These are phyloP conservation scores for Thyridium curvatum DNA, from an alignment of 2,329 filamentous ascomycete genomes.

Conservation along the genomic window DNA sequence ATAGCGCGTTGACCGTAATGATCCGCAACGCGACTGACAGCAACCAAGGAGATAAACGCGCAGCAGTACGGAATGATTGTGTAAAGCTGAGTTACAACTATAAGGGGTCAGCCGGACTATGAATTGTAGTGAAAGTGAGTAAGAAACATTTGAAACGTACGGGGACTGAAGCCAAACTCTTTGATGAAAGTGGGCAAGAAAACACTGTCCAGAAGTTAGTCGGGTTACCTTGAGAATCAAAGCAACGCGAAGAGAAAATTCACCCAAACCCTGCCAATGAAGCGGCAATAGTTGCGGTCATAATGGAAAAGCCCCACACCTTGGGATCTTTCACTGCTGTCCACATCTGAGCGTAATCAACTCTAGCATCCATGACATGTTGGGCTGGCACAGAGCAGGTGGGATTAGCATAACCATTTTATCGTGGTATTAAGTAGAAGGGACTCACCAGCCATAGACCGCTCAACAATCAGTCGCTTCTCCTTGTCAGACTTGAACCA, in stretches of 20 bases:
- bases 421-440: too few species aligned
- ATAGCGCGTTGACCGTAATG: not conserved
- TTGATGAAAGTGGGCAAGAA: constrained; percentile 1
- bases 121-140: not conserved
- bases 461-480: not conserved
- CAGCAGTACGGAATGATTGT: not conserved
- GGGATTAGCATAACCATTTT: not conserved
- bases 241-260: too few species aligned
- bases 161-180: not conserved
- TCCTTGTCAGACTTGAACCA: not conserved
- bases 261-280: not conserved
- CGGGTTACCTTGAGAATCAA: too few species aligned
- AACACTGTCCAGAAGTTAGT: not conserved
- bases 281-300: not conserved
- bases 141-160: not conserved
- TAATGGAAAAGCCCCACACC: not conserved
- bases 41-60: not conserved
- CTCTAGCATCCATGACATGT: not conserved
- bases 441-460: not conserved
- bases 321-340: not conserved
- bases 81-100: not conserved
- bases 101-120: too few species aligned
- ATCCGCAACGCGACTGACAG: not conserved
- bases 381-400: not conserved
- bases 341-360: not conserved